Evolutionary conservation across 176 grass and related monocot genomes (phyloP).

Genomic region (Zizania latifolia): DNA sequence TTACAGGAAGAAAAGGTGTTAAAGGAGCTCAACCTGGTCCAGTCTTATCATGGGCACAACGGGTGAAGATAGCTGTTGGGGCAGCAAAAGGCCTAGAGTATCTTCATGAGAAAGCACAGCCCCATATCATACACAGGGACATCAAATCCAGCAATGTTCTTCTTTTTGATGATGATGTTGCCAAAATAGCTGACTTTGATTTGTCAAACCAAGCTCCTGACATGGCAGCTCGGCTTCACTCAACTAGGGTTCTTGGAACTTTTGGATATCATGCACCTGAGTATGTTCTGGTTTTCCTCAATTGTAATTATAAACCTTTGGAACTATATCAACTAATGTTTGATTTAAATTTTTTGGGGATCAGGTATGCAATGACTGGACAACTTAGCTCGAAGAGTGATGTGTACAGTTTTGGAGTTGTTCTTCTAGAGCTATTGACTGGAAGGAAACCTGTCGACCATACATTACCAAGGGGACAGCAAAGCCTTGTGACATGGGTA

Average conservation of each 20-base stretch:
- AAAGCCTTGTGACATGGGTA: conserved; percentile 86
- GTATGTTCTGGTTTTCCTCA: conserved; percentile 39
- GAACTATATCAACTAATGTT: neutral
- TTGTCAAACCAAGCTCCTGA: conserved; percentile 86
- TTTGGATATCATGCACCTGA: conserved; percentile 87
- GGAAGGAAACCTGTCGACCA: conserved; percentile 82
- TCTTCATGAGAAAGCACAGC: conserved; percentile 80
- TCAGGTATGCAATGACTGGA: conserved; percentile 82
- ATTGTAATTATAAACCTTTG: neutral
- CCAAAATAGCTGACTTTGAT: conserved; percentile 81
- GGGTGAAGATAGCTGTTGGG: conserved; percentile 79
- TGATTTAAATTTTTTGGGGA: neutral
- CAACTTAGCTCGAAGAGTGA: conserved; percentile 85
- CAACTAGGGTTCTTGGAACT: conserved; percentile 82
- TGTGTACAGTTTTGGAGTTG: conserved; percentile 79
- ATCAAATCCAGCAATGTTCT: conserved; percentile 89
- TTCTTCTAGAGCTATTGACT: conserved; percentile 72
- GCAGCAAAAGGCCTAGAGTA: conserved; percentile 80
- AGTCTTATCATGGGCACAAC: conserved; percentile 61
- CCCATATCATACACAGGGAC: conserved; percentile 71
- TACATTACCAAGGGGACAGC: conserved; percentile 79
- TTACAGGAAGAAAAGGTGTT: conserved; percentile 71
- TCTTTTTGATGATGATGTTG: conserved; percentile 71
- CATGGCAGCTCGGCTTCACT: conserved; percentile 81
- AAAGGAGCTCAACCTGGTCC: conserved; percentile 84